phyloP scores from a whole-genome alignment of 306 rosid genomes.

The Quercus rubra region DNA sequence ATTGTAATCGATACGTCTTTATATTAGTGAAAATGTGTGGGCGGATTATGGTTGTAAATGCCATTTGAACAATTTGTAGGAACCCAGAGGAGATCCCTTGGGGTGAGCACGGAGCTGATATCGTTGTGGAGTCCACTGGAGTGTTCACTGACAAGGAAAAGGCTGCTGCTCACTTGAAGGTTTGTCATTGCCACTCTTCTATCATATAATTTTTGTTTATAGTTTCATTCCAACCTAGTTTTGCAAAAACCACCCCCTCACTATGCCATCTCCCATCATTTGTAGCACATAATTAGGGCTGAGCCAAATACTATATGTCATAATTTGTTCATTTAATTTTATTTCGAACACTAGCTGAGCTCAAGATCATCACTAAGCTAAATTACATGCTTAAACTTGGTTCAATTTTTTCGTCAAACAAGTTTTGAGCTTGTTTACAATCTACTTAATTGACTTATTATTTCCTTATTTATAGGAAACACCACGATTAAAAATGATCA shows the following conservation, averaged over 20 bases:
- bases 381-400: too few species aligned
- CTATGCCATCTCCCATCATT: not conserved
- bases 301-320: too few species aligned
- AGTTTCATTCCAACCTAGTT: not conserved
- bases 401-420: too few species aligned
- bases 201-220: not conserved
- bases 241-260: not conserved
- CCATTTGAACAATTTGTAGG: conserved; percentile 11
- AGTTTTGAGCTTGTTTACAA: too few species aligned
- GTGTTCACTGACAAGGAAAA: conserved; percentile 56
- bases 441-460: too few species aligned
- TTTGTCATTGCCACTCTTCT: not conserved
- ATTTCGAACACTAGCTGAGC: too few species aligned
- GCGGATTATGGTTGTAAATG: not conserved
- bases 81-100: conserved; percentile 70
- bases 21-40: not conserved
- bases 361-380: too few species aligned
- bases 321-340: too few species aligned
- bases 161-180: conserved; percentile 71
- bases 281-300: too few species aligned
- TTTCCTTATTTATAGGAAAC: too few species aligned
- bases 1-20: not conserved
- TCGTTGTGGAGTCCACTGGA: conserved; percentile 57
- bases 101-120: conserved; percentile 48
- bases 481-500: too few species aligned